Base-by-base conservation (phyloP, 768 basidiomycete species). In the Leccinum variicolor region DNA sequence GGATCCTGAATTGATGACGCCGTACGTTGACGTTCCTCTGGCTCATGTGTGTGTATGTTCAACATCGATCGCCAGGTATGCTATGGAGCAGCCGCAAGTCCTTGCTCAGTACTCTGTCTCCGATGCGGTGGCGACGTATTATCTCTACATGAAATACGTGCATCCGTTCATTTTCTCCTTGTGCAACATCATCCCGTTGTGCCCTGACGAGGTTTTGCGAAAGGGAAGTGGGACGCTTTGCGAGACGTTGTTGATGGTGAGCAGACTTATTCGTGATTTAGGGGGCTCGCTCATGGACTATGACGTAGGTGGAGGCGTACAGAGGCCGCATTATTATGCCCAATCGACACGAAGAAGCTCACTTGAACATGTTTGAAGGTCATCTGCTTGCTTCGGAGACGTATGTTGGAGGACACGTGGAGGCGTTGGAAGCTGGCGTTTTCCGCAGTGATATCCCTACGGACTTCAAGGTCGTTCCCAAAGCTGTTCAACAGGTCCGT, bases 121-220 rank as follows among this genome's bases (percentile, higher is more conserved):
- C 72, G 97, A 99, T 81, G 97, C 97, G 0, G 97, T 98, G 10
- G 96, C 97, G n/a, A 99, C 97, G 1, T 98, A 99, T 72, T 98
- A 98, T 73, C 82, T 99, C 34, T 98, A 99, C 76, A 99, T 98
- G 97, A 99, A 98, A 94, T 99, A 99, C 66, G 95, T 99, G 10
- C 95, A 98, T 68, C 97, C 97, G 0, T 99, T 99, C 81, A 92
- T 99, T 61, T 99, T 99, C 77, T 98, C 97, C 9, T 76, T 99
- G 36, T 98, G 97, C 75, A 99, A 97, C 79, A 99, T 98, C 73
- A 98, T 99, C 64, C 96, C 97, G 11, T 81, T 99, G 53, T 88
- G 87, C 66, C 94, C 97, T 3, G 97, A 99, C 66, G 97, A 99
- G 60, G 97, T 98, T 5, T 74, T 98, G 63, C 80, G 96, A 52